phyloP scores from a whole-genome alignment of 805 yeast genomes.

The Debaryomyces castellii region DNA sequence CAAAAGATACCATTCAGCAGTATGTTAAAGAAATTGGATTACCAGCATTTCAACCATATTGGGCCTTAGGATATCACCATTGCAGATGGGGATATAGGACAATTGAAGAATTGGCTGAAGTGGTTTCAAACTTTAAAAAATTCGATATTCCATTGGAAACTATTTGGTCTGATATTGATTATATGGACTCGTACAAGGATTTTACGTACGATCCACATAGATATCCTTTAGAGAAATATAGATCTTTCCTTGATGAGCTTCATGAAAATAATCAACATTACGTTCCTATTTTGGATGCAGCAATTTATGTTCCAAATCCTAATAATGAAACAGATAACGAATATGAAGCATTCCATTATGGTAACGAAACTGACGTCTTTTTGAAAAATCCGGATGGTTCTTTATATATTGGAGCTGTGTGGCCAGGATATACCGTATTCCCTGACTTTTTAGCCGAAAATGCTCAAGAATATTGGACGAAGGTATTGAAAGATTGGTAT shows the following conservation, averaged over 20 bases:
- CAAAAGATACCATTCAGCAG: constrained; percentile 21
- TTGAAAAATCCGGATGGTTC: constrained; percentile 26
- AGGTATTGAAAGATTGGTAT: constrained; percentile 19
- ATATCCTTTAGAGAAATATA: constrained; percentile 16
- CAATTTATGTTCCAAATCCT: constrained; percentile 23
- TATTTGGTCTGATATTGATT: constrained; percentile 25
- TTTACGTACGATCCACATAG: constrained; percentile 22
- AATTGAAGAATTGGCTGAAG: constrained; percentile 14
- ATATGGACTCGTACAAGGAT: constrained; percentile 23
- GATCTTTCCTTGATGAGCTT: constrained; percentile 13
- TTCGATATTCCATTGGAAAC: constrained; percentile 20
- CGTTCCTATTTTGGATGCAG: constrained; percentile 26
- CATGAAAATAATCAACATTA: constrained; percentile 21
- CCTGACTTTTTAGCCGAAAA: constrained; percentile 24
- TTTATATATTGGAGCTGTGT: constrained; percentile 26
- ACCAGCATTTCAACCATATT: constrained; percentile 25
- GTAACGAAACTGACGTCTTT: constrained; percentile 17
- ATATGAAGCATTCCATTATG: constrained; percentile 15
- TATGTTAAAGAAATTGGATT: constrained; percentile 20
- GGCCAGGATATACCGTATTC: constrained; percentile 31
- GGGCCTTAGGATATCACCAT: constrained; percentile 26
- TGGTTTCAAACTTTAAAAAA: constrained; percentile 17
- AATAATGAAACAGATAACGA: constrained; percentile 16
- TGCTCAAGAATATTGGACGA: constrained; percentile 21
- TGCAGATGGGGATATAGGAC: constrained; percentile 25